Conservation (phyloP, 345 rosid genomes). For the Hevea brasiliensis region DNA sequence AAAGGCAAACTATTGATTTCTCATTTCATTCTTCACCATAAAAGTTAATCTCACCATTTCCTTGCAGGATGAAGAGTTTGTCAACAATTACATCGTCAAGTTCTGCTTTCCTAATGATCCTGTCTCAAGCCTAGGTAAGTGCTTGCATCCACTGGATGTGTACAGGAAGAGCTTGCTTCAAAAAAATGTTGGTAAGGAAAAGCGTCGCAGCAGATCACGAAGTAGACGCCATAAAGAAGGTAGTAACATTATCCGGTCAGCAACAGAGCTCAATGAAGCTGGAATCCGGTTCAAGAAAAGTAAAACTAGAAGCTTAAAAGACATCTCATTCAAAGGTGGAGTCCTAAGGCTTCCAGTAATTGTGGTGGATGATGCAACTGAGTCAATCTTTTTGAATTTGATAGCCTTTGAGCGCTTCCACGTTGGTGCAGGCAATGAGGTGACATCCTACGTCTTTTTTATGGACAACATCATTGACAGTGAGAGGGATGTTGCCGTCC, state of each 20-base stretch:
- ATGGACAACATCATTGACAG: constrained; percentile 51
- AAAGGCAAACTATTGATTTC: background rate
- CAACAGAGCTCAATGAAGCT: constrained; percentile 43
- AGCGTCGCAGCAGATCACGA: background rate
- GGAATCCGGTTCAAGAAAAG: constrained; percentile 42
- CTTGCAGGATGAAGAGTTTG: constrained; percentile 33
- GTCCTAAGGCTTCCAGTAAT: constrained; percentile 35
- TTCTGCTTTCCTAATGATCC: constrained; percentile 32
- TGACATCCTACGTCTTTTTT: constrained; percentile 42
- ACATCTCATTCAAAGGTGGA: constrained; percentile 41
- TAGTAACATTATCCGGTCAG: constrained; percentile 33
- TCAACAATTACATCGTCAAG: constrained; percentile 38
- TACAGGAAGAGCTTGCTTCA: constrained; percentile 33
- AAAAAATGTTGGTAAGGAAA: background rate
- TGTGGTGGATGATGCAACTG: constrained; percentile 34
- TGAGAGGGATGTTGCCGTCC: constrained; percentile 42
- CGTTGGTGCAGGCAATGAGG: constrained; percentile 43
- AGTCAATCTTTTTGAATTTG: constrained; percentile 39
- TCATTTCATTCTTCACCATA: background rate
- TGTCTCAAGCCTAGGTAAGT: constrained; percentile 20
- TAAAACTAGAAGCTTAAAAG: constrained; percentile 27
- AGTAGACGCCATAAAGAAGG: background rate
- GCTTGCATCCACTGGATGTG: constrained; percentile 47
- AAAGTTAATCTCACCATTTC: too few species aligned
- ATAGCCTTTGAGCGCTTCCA: constrained; percentile 46